Conservation (phyloP, 371 early-diverging fungal species). For the Fennellomyces sp. region DNA sequence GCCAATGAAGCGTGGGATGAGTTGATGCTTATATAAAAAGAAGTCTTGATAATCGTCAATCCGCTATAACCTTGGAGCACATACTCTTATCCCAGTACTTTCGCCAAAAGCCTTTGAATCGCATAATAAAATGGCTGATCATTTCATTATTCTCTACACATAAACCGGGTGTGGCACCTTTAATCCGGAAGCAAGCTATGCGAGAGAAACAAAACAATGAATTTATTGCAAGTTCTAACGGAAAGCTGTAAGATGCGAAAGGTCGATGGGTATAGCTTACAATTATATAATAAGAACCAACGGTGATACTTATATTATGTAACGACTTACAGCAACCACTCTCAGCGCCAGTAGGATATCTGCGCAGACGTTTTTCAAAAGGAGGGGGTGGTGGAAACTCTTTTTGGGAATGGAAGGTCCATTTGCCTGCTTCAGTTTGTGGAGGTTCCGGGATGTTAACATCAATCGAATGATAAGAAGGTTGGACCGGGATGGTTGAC, state of each 20-base stretch:
- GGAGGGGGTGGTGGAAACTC: conserved; percentile 53
- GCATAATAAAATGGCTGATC: too few species aligned
- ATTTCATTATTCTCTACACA: too few species aligned
- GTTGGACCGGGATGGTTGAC: conserved; percentile 46
- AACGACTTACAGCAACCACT: conserved; percentile 48
- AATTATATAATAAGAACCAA: background rate
- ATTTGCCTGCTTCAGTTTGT: conserved; percentile 50
- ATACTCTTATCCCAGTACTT: too few species aligned
- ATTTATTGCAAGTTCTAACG: too few species aligned
- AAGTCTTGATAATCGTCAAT: too few species aligned
- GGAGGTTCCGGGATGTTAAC: conserved; percentile 51
- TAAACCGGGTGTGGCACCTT: too few species aligned
- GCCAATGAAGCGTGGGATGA: too few species aligned
- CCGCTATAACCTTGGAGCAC: too few species aligned
- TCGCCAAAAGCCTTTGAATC: too few species aligned
- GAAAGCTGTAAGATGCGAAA: conserved; percentile 37
- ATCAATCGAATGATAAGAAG: conserved; percentile 35
- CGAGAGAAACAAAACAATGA: too few species aligned
- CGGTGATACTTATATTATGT: background rate
- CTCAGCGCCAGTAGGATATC: conserved; percentile 53
- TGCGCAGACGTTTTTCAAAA: conserved; percentile 43
- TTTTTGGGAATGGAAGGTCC: conserved; percentile 51
- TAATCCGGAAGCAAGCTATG: too few species aligned
- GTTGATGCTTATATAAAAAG: too few species aligned
- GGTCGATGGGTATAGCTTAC: conserved; percentile 42